Percentiles rank a stretch among this genome's conserved stretches.
phyloP scores from a whole-genome alignment of 805 yeast genomes.

The Wickerhamiella shivajii region DNA sequence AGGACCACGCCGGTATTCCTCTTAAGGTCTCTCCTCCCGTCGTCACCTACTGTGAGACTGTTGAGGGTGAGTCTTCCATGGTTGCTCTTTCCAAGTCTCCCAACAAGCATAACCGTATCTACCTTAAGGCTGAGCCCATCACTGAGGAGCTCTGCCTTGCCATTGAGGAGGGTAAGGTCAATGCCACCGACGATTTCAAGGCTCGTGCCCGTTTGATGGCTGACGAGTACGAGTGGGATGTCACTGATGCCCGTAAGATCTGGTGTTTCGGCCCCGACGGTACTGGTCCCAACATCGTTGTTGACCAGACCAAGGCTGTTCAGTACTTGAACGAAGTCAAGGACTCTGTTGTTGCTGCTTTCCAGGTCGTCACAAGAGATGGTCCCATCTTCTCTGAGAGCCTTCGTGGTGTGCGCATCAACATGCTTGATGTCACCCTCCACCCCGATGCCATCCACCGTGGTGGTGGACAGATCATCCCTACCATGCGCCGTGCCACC shows the following conservation, averaged over 20 bases:
- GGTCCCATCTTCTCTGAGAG: constrained; percentile 98
- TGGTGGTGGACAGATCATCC: constrained; percentile 99
- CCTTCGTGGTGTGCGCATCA: constrained; percentile 91
- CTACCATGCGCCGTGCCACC: constrained; percentile 99
- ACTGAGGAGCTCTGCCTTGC: constrained; percentile 86
- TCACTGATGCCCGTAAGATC: constrained; percentile 99
- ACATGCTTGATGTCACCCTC: constrained; percentile 96
- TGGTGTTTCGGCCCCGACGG: constrained; percentile 99
- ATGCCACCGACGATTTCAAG: constrained; percentile 96
- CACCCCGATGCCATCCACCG: constrained; percentile 99
- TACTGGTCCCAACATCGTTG: constrained; percentile 95
- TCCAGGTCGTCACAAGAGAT: constrained; percentile 99
- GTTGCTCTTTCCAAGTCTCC: constrained; percentile 97
- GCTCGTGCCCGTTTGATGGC: constrained; percentile 98
- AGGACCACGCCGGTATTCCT: constrained; percentile 99
- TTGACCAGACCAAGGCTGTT: constrained; percentile 99
- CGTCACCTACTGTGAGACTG: constrained; percentile 98
- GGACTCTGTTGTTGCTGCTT: constrained; percentile 98
- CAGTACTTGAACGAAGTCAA: constrained; percentile 98
- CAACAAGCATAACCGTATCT: constrained; percentile 99
- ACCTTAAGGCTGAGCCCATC: constrained; percentile 92
- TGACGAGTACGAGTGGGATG: constrained; percentile 99
- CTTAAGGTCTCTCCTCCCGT: constrained; percentile 95
- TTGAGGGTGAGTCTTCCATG: constrained; percentile 84
- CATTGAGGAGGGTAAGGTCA: constrained; percentile 82